A percentile compares a stretch with the other conserved stretches of the same genome.
These are phyloP conservation scores for Magnaporthales sp. DNA, from an alignment of 2,329 filamentous ascomycete genomes.

Conservation along the genomic window DNA sequence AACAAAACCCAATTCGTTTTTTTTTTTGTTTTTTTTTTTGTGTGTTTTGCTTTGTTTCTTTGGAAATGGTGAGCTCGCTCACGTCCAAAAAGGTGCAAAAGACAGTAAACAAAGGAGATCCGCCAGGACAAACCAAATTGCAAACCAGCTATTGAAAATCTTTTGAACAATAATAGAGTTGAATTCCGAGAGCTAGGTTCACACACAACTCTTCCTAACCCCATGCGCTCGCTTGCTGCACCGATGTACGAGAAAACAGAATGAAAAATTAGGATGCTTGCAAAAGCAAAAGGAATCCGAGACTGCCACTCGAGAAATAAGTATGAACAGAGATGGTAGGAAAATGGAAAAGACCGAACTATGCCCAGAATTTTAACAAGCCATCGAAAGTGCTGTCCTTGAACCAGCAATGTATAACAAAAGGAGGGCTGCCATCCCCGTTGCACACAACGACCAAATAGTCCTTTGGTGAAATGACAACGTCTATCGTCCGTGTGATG, in stretches of 20 bases:
- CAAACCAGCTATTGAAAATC: conserved; percentile 6
- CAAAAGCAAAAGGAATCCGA: neutral
- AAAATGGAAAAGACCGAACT: neutral
- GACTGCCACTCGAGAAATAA: conserved; percentile 1
- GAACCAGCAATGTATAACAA: conserved; percentile 1
- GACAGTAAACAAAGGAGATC: conserved; percentile 6
- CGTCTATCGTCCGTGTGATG: neutral
- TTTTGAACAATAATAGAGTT: neutral
- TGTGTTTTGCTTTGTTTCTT: no score
- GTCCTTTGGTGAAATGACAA: neutral
- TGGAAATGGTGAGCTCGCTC: neutral
- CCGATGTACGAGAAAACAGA: neutral
- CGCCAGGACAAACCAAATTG: neutral
- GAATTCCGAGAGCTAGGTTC: neutral
- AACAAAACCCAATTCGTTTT: neutral
- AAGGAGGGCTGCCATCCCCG: neutral
- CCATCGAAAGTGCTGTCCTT: neutral
- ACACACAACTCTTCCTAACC: neutral
- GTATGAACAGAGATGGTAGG: neutral
- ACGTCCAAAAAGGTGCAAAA: conserved; percentile 5
- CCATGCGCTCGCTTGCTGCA: neutral
- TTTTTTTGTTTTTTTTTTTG: no score
- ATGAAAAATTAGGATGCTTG: conserved; percentile 1
- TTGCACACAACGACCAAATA: neutral
- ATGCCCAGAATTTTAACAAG: conserved; percentile 1